Base-by-base conservation (phyloP, 139 green algal genomes). In the Chlorella sp. region DNA sequence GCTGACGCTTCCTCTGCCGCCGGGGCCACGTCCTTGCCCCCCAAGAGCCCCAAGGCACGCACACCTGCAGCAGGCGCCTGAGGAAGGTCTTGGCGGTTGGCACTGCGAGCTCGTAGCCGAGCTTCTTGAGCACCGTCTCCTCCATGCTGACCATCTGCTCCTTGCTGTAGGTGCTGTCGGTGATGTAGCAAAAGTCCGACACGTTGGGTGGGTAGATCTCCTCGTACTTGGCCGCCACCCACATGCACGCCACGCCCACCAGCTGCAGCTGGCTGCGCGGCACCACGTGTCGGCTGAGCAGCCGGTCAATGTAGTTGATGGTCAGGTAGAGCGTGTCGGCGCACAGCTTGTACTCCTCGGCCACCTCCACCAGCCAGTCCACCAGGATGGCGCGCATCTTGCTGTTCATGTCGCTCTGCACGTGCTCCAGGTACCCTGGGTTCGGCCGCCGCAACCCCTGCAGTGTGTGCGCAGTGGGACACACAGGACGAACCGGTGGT, bases 351-450 rank as follows among this genome's bases (percentile, higher is more conserved):
- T 97, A 98, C 87, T 99, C 95, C 77, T 94, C 85, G 14, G 85
- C 86, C 36, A 93, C 88, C 86, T 99, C 95, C 24, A 98, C 91
- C 35, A 98, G 84, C 95, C 95, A 99, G 82, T 99, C 95, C 3
- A 98, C 88, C 24, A 99, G 78, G 74, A 99, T 98, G 51, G 77
- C 77, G 33, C 95, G 89, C 94, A 98, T 98, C 36, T 87, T 86
- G 6, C 85, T 63, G 55, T 91, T 97, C 61, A 98, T 93, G 70
- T 99, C 94, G 0, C 51, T 76, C 80, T 98, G 93, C n/a, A 91
- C 69, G 0, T 64, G 42, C 30, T 89, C 80, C 74, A 96, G 85
- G 81, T 97, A 96, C 23, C 78, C 62, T 1, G 84, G 72, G 68
- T 78, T 85, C 20, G 92, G 86, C 14, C 88, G 79, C 22, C 81